Conservation (phyloP, 1,139 yeast genomes). For the Geotrichum candidum region DNA sequence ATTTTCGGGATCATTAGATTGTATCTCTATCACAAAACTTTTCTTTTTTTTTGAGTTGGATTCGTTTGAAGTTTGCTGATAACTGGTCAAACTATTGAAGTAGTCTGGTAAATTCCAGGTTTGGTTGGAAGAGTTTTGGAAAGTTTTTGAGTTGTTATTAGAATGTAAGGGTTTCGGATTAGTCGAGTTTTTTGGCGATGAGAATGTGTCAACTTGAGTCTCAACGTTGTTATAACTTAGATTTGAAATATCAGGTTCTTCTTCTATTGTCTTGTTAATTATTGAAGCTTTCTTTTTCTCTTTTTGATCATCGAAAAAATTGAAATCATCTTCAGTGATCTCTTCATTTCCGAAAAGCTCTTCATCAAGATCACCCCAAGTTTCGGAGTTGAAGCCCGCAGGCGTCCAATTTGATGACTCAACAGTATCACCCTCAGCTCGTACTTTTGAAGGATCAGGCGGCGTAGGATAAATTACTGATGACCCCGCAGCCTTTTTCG, state of each 20-base stretch:
- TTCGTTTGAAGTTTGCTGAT: neutral
- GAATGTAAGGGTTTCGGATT: neutral
- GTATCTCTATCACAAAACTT: neutral
- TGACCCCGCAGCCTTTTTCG: constrained; percentile 3
- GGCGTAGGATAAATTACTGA: constrained; percentile 34
- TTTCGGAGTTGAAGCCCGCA: constrained; percentile 23
- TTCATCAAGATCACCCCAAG: constrained; percentile 40
- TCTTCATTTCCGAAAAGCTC: constrained; percentile 42
- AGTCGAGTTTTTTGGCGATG: neutral
- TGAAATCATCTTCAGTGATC: constrained; percentile 40
- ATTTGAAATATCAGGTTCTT: neutral
- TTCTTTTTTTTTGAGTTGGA: neutral
- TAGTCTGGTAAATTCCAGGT: neutral
- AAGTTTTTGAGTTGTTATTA: neutral
- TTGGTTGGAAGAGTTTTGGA: neutral
- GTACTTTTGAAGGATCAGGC: constrained; percentile 31
- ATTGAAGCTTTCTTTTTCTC: neutral
- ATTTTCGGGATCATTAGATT: neutral
- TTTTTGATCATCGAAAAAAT: constrained; percentile 38
- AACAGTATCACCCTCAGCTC: constrained; percentile 19
- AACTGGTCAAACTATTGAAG: neutral
- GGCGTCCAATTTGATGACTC: constrained; percentile 27
- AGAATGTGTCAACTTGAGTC: neutral
- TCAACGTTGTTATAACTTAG: neutral
- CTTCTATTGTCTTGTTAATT: neutral